A percentile compares a stretch with the other conserved stretches of the same genome.
phyloP scores from a whole-genome alignment of 1,284 basidiomycete species.

The Mycosarcoma mackinlayi region DNA sequence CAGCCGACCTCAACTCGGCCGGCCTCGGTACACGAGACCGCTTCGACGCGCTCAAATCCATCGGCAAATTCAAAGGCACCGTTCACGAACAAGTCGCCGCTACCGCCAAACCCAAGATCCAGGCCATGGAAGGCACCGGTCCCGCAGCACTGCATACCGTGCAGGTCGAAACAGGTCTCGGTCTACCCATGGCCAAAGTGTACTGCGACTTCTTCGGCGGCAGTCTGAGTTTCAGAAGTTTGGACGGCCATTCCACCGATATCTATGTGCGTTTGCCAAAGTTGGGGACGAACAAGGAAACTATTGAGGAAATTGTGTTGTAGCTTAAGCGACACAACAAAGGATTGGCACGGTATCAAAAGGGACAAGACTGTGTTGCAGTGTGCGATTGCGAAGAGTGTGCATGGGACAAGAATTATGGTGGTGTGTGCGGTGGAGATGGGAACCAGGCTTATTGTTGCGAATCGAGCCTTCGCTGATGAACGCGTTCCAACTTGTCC shows the following conservation, averaged over 20 bases:
- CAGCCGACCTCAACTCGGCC: constrained; percentile 19
- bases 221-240: constrained; percentile 80
- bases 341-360: too few relatives aligned
- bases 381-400: background rate
- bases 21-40: constrained; percentile 38
- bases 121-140: constrained; percentile 46
- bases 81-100: constrained; percentile 57
- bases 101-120: constrained; percentile 8
- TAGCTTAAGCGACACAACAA: background rate
- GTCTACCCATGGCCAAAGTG: constrained; percentile 61
- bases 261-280: constrained; percentile 77
- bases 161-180: constrained; percentile 58
- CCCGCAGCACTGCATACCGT: constrained; percentile 45
- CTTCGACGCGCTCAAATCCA: constrained; percentile 47
- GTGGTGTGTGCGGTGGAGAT: background rate
- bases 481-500: constrained; percentile 46
- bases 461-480: constrained; percentile 18
- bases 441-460: too few relatives aligned
- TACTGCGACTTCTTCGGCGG: constrained; percentile 73
- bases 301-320: constrained; percentile 54
- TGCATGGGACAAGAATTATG: background rate
- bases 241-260: constrained; percentile 73
- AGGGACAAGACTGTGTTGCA: background rate
- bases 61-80: constrained; percentile 60
- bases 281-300: constrained; percentile 84